Conservation (phyloP, 2,329 filamentous ascomycete genomes). For the Sclerotinia subarctica region DNA sequence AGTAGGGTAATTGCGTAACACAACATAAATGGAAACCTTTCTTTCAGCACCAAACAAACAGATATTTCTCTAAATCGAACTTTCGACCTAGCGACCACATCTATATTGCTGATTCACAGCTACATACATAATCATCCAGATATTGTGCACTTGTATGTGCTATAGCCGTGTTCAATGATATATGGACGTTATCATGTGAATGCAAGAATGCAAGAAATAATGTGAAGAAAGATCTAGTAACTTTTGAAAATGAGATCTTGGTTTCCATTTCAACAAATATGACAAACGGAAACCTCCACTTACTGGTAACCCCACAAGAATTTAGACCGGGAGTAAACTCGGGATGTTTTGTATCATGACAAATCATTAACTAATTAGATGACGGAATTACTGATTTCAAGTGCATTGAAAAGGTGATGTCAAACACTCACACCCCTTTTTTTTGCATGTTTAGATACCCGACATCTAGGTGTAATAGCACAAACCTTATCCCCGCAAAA, state of each 20-base stretch:
- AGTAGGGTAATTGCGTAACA: neutral
- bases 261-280: neutral
- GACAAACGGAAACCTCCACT: constrained; percentile 10
- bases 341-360: neutral
- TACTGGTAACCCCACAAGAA: neutral
- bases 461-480: neutral
- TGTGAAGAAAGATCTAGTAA: neutral
- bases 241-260: constrained; percentile 4
- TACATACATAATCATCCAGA: neutral
- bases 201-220: neutral
- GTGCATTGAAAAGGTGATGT: neutral
- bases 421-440: neutral
- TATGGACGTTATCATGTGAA: neutral
- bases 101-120: neutral
- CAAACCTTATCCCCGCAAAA: constrained; percentile 10
- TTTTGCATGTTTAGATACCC: neutral
- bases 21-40: neutral
- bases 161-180: neutral
- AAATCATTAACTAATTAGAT: neutral
- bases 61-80: neutral
- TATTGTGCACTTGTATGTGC: neutral
- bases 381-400: neutral
- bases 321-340: constrained; percentile 6
- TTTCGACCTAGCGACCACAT: neutral
- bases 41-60: neutral